phyloP scores from a whole-genome alignment of 1,284 basidiomycete genomes.

The Cutaneotrichosporon sp. region DNA sequence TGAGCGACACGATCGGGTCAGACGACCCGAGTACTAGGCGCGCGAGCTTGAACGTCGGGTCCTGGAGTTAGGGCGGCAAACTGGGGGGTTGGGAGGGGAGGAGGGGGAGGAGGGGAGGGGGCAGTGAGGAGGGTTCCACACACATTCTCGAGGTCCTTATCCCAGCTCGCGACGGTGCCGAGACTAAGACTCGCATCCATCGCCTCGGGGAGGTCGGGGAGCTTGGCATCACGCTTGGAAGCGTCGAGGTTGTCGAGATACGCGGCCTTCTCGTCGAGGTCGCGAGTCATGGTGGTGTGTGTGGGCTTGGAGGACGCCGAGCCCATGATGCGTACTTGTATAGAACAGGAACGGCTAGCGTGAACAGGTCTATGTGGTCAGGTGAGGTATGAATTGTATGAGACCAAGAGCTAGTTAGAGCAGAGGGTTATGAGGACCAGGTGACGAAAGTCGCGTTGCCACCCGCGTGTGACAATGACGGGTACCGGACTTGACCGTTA shows the following conservation, averaged over 20 bases:
- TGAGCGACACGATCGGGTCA: constrained; percentile 67
- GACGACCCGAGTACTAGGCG: constrained; percentile 76
- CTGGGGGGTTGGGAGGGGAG: constrained; percentile 9
- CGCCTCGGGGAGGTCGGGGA: background rate
- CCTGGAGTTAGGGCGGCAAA: constrained; percentile 24
- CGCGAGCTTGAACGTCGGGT: constrained; percentile 69
- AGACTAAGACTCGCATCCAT: constrained; percentile 54
- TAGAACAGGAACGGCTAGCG: background rate
- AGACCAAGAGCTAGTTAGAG: background rate
- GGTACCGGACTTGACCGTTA: too few species aligned
- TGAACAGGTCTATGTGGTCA: too few species aligned
- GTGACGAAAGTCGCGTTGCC: too few species aligned
- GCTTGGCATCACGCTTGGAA: constrained; percentile 4
- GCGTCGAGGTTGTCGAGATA: constrained; percentile 9
- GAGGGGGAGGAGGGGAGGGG: background rate
- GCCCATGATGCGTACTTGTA: constrained; percentile 6
- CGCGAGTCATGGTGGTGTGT: background rate
- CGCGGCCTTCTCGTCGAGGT: constrained; percentile 19
- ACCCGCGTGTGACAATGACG: too few species aligned
- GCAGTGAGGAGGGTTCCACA: constrained; percentile 12
- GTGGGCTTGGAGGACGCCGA: constrained; percentile 3
- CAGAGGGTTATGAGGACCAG: too few species aligned
- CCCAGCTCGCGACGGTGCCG: constrained; percentile 65
- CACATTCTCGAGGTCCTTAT: constrained; percentile 58
- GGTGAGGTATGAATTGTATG: background rate